Conservation (phyloP, 2,329 filamentous ascomycete species). For the Sordariomycetes sp. region DNA sequence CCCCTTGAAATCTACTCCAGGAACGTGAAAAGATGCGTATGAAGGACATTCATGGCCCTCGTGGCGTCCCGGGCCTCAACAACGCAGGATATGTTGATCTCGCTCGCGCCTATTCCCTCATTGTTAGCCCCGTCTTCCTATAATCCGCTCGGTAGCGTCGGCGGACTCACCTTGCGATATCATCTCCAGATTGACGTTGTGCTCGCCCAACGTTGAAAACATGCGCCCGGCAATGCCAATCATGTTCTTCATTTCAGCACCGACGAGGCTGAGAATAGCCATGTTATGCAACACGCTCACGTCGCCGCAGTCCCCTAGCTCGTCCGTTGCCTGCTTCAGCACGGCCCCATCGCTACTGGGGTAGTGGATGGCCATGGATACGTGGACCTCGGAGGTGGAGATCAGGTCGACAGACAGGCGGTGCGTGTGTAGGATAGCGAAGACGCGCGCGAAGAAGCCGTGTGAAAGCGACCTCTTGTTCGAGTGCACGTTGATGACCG, state of each 20-base stretch:
- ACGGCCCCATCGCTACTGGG: conserved; percentile 53
- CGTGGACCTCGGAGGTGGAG: conserved; percentile 91
- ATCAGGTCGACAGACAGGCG: conserved; percentile 91
- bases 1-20: conserved; percentile 48
- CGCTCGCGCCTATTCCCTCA: conserved; percentile 65
- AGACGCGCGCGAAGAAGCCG: conserved; percentile 90
- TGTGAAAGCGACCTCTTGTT: conserved; percentile 95
- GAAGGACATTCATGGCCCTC: conserved; percentile 88
- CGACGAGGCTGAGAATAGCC: conserved; percentile 91
- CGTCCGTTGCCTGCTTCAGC: conserved; percentile 57
- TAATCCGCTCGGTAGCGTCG: too few relatives aligned
- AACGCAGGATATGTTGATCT: conserved; percentile 98
- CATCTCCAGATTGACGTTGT: conserved; percentile 97
- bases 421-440: conserved; percentile 79
- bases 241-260: conserved; percentile 97
- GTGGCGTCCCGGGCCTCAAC: conserved; percentile 87
- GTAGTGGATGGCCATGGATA: conserved; percentile 91
- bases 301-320: conserved; percentile 72
- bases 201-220: conserved; percentile 88
- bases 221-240: conserved; percentile 84
- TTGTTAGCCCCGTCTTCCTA: background rate
- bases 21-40: conserved; percentile 95
- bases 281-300: conserved; percentile 86
- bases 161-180: conserved; percentile 72
- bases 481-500: conserved; percentile 94